A percentile compares a stretch with the other conserved stretches of the same genome.
Conservation (phyloP, 495 filamentous ascomycete genomes). For the Talaromyces proteolyticus region DNA sequence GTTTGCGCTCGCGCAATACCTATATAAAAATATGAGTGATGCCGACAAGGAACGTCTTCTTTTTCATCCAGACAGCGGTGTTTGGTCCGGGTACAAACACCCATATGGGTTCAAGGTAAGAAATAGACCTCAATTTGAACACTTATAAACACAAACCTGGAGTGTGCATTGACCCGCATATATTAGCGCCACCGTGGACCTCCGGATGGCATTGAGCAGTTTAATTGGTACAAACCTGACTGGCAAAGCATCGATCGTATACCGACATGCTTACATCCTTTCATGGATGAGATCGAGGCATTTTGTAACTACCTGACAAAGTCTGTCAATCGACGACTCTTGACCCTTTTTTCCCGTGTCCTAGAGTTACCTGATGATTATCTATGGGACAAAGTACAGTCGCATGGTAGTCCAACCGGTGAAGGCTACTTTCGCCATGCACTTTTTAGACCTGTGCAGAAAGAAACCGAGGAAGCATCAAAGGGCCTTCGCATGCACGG, state of each 20-base stretch:
- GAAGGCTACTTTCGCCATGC: slow-evolving; percentile 44
- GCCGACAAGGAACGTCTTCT: slow-evolving; percentile 37
- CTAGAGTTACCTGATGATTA: slow-evolving; percentile 40
- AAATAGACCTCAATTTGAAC: neutral
- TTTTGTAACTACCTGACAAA: slow-evolving; percentile 39
- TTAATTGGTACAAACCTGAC: slow-evolving; percentile 40
- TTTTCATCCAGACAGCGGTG: slow-evolving; percentile 29
- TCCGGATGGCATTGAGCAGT: slow-evolving; percentile 40
- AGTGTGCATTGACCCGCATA: too few relatives aligned
- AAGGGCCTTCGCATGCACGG: slow-evolving; percentile 40
- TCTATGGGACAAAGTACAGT: slow-evolving; percentile 40
- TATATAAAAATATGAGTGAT: slow-evolving; percentile 37
- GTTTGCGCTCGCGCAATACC: slow-evolving; percentile 36
- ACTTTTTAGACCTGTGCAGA: slow-evolving; percentile 34
- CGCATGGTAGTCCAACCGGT: slow-evolving; percentile 34
- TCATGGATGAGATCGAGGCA: slow-evolving; percentile 39
- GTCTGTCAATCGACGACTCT: slow-evolving; percentile 37
- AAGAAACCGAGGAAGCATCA: slow-evolving; percentile 26
- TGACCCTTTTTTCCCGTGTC: slow-evolving; percentile 38
- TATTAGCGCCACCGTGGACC: slow-evolving; percentile 25
- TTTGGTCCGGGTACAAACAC: slow-evolving; percentile 36
- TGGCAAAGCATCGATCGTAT: slow-evolving; percentile 26
- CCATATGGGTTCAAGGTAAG: slow-evolving; percentile 34
- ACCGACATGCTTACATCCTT: slow-evolving; percentile 32
- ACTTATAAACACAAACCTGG: neutral